phyloP scores from a whole-genome alignment of 106 monocot species.

The Iris macrosiphon region DNA sequence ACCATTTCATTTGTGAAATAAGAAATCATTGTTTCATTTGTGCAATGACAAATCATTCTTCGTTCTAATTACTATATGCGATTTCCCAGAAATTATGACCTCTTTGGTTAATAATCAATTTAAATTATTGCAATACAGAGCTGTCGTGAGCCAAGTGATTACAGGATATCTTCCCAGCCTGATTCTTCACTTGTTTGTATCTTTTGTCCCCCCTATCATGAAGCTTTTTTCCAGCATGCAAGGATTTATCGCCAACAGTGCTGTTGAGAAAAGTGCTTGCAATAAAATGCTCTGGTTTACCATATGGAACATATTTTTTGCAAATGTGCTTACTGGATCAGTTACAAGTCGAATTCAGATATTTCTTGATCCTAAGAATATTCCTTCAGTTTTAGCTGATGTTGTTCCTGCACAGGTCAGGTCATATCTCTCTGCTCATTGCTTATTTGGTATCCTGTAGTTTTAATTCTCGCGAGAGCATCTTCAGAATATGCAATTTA shows the following conservation, averaged over 20 bases:
- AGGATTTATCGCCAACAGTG: constrained; percentile 77
- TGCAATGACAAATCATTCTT: no score
- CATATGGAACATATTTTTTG: constrained; percentile 94
- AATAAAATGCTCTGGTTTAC: constrained; percentile 88
- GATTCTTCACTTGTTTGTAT: constrained; percentile 70
- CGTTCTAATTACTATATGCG: not conserved
- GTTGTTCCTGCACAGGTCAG: constrained; percentile 87
- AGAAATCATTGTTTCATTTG: no score
- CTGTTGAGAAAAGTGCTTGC: constrained; percentile 92
- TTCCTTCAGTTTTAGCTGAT: constrained; percentile 71
- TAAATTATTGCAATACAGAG: constrained; percentile 28
- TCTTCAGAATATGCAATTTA: not conserved
- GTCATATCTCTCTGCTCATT: not conserved
- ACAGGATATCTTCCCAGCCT: constrained; percentile 98
- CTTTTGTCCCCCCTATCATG: constrained; percentile 77
- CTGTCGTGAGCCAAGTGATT: constrained; percentile 79
- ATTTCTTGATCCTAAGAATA: constrained; percentile 65
- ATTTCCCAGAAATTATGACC: not conserved
- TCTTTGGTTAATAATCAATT: constrained; percentile 3
- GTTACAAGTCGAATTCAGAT: constrained; percentile 49
- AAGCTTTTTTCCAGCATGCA: constrained; percentile 89
- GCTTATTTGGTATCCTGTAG: no score
- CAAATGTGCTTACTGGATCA: constrained; percentile 87
- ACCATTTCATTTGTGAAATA: no score
- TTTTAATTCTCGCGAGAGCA: not conserved